Conservation (phyloP, 352 stramenopile genomes). For the Phytophthora megakarya region DNA sequence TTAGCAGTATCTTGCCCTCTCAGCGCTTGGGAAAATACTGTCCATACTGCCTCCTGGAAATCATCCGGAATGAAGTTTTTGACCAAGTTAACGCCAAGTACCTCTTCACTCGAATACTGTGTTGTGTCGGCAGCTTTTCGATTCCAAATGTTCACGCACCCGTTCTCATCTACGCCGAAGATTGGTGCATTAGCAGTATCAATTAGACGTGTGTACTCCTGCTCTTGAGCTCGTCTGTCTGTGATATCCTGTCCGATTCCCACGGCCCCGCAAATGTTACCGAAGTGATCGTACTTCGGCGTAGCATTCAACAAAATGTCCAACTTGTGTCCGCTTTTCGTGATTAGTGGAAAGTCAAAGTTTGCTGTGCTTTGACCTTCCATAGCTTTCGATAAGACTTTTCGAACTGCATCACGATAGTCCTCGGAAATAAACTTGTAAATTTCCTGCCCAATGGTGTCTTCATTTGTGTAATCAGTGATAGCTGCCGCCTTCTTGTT, state of each 20-base stretch:
- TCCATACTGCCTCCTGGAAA: conserved; percentile 48
- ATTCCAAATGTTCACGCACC: conserved; percentile 83
- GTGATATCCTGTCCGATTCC: conserved; percentile 83
- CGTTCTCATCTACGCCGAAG: conserved; percentile 71
- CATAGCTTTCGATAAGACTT: conserved; percentile 45
- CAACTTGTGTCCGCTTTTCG: conserved; percentile 49
- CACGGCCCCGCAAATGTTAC: conserved; percentile 66
- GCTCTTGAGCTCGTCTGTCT: conserved; percentile 64
- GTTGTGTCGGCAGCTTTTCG: conserved; percentile 75
- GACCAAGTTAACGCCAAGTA: conserved; percentile 62
- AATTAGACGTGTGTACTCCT: conserved; percentile 54
- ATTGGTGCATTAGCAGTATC: conserved; percentile 72
- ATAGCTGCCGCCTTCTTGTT: conserved; percentile 87
- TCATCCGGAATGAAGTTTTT: conserved; percentile 71
- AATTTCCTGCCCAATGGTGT: conserved; percentile 79
- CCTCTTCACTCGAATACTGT: conserved; percentile 64
- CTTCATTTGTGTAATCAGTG: conserved; percentile 85
- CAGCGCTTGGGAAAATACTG: conserved; percentile 51
- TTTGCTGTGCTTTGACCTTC: conserved; percentile 53
- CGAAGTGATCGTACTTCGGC: conserved; percentile 64
- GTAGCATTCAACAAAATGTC: conserved; percentile 69
- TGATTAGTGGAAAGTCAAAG: conserved; percentile 74
- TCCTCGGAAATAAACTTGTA: conserved; percentile 77
- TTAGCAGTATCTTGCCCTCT: conserved; percentile 52
- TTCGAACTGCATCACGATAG: conserved; percentile 37